Evolutionary conservation across 495 filamentous ascomycete genomes (phyloP).

Genomic region (Penicillium canariense): DNA sequence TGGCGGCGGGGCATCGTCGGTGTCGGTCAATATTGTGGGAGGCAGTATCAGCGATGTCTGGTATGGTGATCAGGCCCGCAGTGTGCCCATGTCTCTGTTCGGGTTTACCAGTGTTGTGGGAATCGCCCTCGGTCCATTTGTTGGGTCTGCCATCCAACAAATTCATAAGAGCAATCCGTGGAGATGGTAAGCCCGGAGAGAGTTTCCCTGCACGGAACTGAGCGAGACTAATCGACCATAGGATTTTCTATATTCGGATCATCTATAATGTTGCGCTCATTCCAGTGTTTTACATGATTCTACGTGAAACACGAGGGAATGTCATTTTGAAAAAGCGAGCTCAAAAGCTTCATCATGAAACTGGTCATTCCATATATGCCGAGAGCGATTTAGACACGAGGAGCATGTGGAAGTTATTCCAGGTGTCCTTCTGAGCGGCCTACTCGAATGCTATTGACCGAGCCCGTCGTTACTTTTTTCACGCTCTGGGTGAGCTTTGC

Average conservation of each 20-base stretch:
- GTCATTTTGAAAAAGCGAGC: constrained; percentile 62
- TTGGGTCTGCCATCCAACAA: constrained; percentile 39
- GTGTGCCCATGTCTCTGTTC: constrained; percentile 45
- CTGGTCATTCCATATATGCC: constrained; percentile 47
- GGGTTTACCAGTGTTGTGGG: constrained; percentile 45
- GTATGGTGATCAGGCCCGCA: constrained; percentile 38
- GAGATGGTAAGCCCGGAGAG: constrained; percentile 35
- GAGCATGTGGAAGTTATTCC: constrained; percentile 24
- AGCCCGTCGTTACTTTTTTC: constrained; percentile 52
- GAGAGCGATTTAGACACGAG: constrained; percentile 29
- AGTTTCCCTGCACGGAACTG: background rate
- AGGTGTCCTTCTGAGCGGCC: constrained; percentile 46
- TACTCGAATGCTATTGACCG: constrained; percentile 48
- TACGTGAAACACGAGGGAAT: constrained; percentile 42
- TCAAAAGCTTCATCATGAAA: constrained; percentile 58
- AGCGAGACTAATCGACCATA: constrained; percentile 7
- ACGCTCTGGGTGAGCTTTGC: constrained; percentile 53
- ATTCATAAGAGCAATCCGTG: constrained; percentile 39
- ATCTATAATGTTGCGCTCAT: constrained; percentile 46
- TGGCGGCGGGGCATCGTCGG: constrained; percentile 47
- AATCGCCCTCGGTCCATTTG: constrained; percentile 49
- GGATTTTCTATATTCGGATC: constrained; percentile 54
- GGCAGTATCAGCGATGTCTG: constrained; percentile 47
- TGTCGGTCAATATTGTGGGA: constrained; percentile 47
- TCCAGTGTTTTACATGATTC: constrained; percentile 42